These are phyloP conservation scores for Platanus orientalis DNA, from an alignment of 164 flowering plant genomes.

Conservation along the genomic window DNA sequence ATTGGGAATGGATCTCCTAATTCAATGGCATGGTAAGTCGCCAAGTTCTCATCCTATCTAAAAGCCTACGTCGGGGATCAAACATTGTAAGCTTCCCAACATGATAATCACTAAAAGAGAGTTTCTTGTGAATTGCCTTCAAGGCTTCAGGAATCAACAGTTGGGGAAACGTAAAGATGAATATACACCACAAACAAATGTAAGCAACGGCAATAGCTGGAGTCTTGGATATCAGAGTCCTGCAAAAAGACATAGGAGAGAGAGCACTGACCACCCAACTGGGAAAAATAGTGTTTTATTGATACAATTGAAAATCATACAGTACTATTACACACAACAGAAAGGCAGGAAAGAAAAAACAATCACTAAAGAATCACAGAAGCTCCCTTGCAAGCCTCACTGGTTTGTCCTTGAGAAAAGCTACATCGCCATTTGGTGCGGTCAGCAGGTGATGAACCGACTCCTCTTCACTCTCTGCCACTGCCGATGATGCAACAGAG, in stretches of 20 bases:
- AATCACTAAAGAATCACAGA: conserved; percentile 21
- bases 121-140: too few relatives aligned
- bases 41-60: too few relatives aligned
- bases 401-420: conserved; percentile 64
- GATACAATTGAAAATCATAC: conserved; percentile 20
- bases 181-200: not conserved
- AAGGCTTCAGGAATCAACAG: too few relatives aligned
- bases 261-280: not conserved
- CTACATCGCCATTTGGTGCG: conserved; percentile 50
- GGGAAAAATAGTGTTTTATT: not conserved
- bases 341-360: not conserved
- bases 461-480: conserved; percentile 52
- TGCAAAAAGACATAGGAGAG: not conserved
- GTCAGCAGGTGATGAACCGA: conserved; percentile 62
- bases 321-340: conserved; percentile 18
- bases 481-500: conserved; percentile 40
- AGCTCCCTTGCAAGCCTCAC: conserved; percentile 56
- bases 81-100: not conserved
- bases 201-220: not conserved
- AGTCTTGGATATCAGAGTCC: not conserved
- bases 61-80: too few relatives aligned
- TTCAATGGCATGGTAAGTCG: too few relatives aligned
- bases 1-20: too few relatives aligned
- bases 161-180: not conserved
- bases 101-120: not conserved